Evolutionary conservation across 2,329 filamentous ascomycete genomes (phyloP), one percentile per base, ranked within the genome.

Genomic region (Epichloe hybrida): DNA sequence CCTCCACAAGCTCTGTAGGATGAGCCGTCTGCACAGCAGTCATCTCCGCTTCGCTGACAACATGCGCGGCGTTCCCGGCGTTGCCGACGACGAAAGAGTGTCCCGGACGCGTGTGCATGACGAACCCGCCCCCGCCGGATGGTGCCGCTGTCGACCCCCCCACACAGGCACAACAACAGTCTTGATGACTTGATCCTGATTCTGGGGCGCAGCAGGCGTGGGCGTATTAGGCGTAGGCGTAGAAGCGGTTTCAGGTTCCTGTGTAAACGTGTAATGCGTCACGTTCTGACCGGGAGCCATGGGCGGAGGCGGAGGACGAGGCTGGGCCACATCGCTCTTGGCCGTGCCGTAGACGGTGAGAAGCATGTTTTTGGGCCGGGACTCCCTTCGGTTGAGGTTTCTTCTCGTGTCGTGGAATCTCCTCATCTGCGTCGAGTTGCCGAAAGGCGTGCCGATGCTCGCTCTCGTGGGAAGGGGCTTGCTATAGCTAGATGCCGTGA

Each of bases 341-440:
- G 70, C 54, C 50, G 64, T 60, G 43, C 62, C 70, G 61, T 75
- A 76, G 12, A 75, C 59, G 2, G 67, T 73, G 17, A 75, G 62
- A 6, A 74, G 64, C 63, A 56, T 60, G 51, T 55, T 54, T 0
- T 56, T 54, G 63, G 61, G 3, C n/a, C 37, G 12, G 8, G 58
- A 57, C 12, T 64, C 65, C 35, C 62, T 62, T 34, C 60, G 59
- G 6, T 51, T 54, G 15, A 45, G 21, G 7, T 4, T 39, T 12
- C 34, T 46, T 23, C 11, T 39, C 12, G n/a, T 50, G 23, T n/a
- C 27, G n/a, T 23, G 42, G 13, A 46, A 35, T 17, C 2, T 8
- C 6, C 27, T 34, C 38, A 34, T 34, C 5, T 41, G 37, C 5
- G 37, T 48, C 3, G 23, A 27, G 6, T 42, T 46, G 27, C 44